phyloP scores from a whole-genome alignment of 169 alveolate species.

The Eimeria maxima region DNA sequence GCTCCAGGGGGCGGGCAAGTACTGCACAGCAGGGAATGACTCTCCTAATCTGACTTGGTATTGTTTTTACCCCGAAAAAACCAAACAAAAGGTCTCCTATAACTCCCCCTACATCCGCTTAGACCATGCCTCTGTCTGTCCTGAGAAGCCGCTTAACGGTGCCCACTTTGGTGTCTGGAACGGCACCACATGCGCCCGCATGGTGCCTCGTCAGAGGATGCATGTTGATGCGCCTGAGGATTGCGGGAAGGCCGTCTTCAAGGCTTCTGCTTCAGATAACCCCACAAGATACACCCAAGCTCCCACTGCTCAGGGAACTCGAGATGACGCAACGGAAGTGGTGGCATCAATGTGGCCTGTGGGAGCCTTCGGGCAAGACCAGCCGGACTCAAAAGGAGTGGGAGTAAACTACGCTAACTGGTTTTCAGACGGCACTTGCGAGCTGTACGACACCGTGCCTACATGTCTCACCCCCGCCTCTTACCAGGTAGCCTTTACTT shows the following conservation, averaged over 20 bases:
- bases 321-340: not conserved
- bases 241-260: conserved; percentile 46
- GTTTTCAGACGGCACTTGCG: conserved; percentile 54
- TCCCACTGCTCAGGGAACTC: conserved; percentile 9
- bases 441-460: conserved; percentile 79
- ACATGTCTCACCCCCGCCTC: conserved; percentile 62
- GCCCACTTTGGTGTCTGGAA: conserved; percentile 81
- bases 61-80: conserved; percentile 64
- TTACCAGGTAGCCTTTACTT: conserved; percentile 32
- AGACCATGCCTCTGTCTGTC: conserved; percentile 75
- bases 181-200: conserved; percentile 41
- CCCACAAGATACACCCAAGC: conserved; percentile 71
- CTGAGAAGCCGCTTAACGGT: conserved; percentile 30
- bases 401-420: conserved; percentile 79
- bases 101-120: conserved; percentile 71
- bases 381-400: conserved; percentile 70
- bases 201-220: conserved; percentile 11
- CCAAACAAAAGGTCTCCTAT: not conserved
- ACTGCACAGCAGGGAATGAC: conserved; percentile 66
- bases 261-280: conserved; percentile 45
- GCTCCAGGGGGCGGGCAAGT: conserved; percentile 69
- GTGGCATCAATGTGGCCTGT: conserved; percentile 66
- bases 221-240: conserved; percentile 21
- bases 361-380: conserved; percentile 60
- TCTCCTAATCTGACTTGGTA: conserved; percentile 62